Evolutionary conservation across 805 yeast species (phyloP), one percentile per base, ranked within the genome.

Genomic region (Naumovozyma dairenensis): DNA sequence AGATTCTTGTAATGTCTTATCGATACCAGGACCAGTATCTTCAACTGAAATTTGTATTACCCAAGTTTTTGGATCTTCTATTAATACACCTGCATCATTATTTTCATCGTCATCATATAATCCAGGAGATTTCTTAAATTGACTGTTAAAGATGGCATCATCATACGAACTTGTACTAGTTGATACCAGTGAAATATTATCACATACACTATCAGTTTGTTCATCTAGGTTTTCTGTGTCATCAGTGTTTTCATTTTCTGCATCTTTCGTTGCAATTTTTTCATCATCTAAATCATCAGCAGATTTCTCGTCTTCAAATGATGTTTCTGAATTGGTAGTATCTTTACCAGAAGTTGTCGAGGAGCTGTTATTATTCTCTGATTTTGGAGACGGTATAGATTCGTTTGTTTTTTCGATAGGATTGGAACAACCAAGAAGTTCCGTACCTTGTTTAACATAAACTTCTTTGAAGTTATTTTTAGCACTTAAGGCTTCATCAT

Each of bases 21-120:
- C 93, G 34, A 89, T 87, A 39, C 98, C 98, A 0, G 96, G 87
- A 3, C 98, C 97, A 0, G 94, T 84, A 54, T 89, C 98, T 24
- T 67, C 69, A 9, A 89, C 96, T 37, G 75, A 74, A 32, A 87
- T 72, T 42, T 47, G 28, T 29, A 64, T 54, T 0, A 60, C 68
- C 67, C 64, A 63, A 4, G 51, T 55, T 28, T 53, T 62, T 7
- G 51, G 48, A 0, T 41, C 34, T 3, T 41, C 41, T 1, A 62
- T 25, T n/a, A 48, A 41, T 4, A 40, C 37, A 9, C 55, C 57
- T 3, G 44, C 14, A 16, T 49, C 48, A 9, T 39, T 46, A 13
- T 36, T 46, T 3, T 39, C 43, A 4, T 43, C 42, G 13, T 49
- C 50, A 6, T 44, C 55, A 27, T 55, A 48, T 4, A 44, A 14